Evolutionary conservation across 495 filamentous ascomycete species (phyloP).

Genomic region (Aspergillus heteromorphus): DNA sequence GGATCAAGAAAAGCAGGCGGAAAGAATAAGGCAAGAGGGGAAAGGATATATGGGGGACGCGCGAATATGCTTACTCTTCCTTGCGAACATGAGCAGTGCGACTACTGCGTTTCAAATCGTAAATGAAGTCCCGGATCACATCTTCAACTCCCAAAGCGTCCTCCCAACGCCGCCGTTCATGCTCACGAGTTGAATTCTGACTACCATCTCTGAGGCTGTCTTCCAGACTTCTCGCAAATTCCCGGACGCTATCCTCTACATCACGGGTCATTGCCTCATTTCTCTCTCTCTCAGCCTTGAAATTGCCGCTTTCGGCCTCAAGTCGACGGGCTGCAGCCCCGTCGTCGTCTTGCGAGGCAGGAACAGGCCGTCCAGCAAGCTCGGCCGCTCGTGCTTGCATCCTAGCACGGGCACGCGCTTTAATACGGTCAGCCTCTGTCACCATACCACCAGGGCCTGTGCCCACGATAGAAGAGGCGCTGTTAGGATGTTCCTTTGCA

Average conservation of each 20-base stretch:
- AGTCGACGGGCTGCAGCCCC: slow-evolving; percentile 73
- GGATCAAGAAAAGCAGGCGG: background rate
- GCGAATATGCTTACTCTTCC: slow-evolving; percentile 54
- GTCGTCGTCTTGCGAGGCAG: slow-evolving; percentile 57
- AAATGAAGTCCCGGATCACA: slow-evolving; percentile 95
- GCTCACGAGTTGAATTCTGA: slow-evolving; percentile 66
- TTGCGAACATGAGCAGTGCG: slow-evolving; percentile 67
- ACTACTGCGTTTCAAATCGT: slow-evolving; percentile 82
- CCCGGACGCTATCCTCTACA: slow-evolving; percentile 94
- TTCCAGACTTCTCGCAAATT: slow-evolving; percentile 78
- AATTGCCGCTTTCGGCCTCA: slow-evolving; percentile 78
- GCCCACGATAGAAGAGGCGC: slow-evolving; percentile 78
- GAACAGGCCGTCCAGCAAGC: slow-evolving; percentile 72
- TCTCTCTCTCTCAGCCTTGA: slow-evolving; percentile 79
- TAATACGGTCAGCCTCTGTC: slow-evolving; percentile 90
- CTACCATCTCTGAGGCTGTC: slow-evolving; percentile 77
- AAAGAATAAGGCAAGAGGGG: too few relatives aligned
- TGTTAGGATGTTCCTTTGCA: slow-evolving; percentile 83
- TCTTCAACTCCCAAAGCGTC: slow-evolving; percentile 96
- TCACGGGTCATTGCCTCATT: slow-evolving; percentile 95
- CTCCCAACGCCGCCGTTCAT: slow-evolving; percentile 92
- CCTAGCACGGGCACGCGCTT: slow-evolving; percentile 91
- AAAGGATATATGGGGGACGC: background rate
- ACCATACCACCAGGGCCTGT: slow-evolving; percentile 88
- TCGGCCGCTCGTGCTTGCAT: slow-evolving; percentile 97